Evolutionary conservation across 2,329 filamentous ascomycete species (phyloP), one percentile per base, ranked within the genome.

Genomic region (Cladosporium cucumerinum): DNA sequence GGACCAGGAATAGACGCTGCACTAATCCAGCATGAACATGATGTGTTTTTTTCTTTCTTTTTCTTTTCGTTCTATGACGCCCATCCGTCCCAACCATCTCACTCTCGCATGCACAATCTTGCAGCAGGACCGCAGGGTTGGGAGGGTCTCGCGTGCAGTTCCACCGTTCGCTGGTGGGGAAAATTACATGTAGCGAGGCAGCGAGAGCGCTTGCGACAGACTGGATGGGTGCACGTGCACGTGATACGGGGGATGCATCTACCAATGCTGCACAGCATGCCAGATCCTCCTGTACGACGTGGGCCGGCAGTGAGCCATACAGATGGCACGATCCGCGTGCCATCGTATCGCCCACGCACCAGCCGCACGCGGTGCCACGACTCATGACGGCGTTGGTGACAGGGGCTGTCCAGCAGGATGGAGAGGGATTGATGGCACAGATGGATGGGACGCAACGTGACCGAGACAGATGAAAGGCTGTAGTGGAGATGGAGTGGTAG

Each of bases 381-480:
- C 51, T n/a, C 26, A 30, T 18, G 28, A n/a, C 57, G 28, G 30
- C 57, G 28, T 36, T n/a, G 30, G 21, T 32, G 64, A 62, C 54
- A 57, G 54, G 32, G 30, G 54, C 51, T 32, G 51, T 21, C 51
- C 26, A 54, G 51, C 51, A 39, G 30, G 67, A 67, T 66, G 67
- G 68, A 67, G 72, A 10, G 18, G 16, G 48, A 8, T 51, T 69
- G 65, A 57, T 66, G 23, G 52, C 28, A 28, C 26, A 28, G 51
- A 54, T 65, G 63, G 68, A 66, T 52, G 48, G 64, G 58, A 61
- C 66, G 66, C 52, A 71, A 69, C 69, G 68, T 72, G 71, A 70
- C 69, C 67, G 70, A 54, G 54, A 67, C 70, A 66, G 51, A 54
- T 54, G 51, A 54, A 21, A 21, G 51, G 51, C 51, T 54, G 51